A percentile compares a stretch with the other conserved stretches of the same genome.
Conservation (phyloP, 441 rosid species). For the Euphorbia neoarborescens region DNA sequence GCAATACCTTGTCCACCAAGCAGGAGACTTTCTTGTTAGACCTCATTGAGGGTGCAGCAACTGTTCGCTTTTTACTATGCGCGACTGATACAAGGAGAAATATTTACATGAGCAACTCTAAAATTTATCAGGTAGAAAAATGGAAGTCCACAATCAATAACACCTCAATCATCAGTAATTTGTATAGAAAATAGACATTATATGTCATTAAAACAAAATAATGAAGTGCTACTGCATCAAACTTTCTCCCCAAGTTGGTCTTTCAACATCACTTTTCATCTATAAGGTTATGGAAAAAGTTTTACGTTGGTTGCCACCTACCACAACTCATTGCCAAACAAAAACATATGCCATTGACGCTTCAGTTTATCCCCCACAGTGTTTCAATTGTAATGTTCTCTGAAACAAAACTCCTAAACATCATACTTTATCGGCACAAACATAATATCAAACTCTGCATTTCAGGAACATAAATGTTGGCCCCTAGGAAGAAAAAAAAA, state of each 20-base stretch:
- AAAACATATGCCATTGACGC: neutral
- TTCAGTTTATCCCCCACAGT: neutral
- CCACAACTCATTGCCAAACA: neutral
- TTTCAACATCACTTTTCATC: neutral
- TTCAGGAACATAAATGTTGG: neutral
- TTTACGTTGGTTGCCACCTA: no score
- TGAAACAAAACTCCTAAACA: neutral
- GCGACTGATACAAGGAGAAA: constrained; percentile 32
- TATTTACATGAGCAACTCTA: neutral
- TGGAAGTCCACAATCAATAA: neutral
- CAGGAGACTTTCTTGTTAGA: constrained; percentile 87
- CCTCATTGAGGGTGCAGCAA: constrained; percentile 64
- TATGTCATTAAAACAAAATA: neutral
- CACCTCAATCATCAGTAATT: neutral
- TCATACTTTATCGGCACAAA: neutral
- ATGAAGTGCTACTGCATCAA: neutral
- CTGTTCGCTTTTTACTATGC: constrained; percentile 66
- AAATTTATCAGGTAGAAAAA: neutral
- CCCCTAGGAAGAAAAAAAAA: neutral
- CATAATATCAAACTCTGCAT: neutral
- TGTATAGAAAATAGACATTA: neutral
- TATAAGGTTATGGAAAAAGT: no score
- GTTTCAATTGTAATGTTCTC: neutral
- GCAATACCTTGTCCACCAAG: constrained; percentile 84
- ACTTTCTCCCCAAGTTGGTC: neutral